Conservation (phyloP, 2,329 filamentous ascomycete species). For the Whalleya microplaca region DNA sequence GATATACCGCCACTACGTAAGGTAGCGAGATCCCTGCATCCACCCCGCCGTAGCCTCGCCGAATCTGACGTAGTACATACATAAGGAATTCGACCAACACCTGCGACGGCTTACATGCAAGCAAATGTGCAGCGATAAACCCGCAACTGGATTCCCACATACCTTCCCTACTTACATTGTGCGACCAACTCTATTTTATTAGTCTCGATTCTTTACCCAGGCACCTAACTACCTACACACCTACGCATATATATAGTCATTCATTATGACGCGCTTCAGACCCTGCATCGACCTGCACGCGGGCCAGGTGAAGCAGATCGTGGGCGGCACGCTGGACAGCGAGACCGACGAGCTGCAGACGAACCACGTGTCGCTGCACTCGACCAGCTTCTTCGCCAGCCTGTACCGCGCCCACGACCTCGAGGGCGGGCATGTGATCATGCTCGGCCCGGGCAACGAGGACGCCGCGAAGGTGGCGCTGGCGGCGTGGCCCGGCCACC, state of each 20-base stretch:
- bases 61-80: neutral
- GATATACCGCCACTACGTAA: no score
- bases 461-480: constrained; percentile 79
- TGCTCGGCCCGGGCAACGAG: constrained; percentile 89
- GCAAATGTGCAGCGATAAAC: no score
- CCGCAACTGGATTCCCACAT: no score
- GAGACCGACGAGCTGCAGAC: constrained; percentile 73
- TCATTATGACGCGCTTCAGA: constrained; percentile 88
- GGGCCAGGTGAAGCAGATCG: constrained; percentile 98
- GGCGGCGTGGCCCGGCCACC: constrained; percentile 72
- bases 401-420: constrained; percentile 79
- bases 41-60: constrained; percentile 30
- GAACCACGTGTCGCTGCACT: constrained; percentile 87
- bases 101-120: no score
- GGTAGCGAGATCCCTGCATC: constrained; percentile 5
- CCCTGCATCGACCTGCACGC: constrained; percentile 97
- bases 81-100: neutral
- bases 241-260: no score
- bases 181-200: neutral
- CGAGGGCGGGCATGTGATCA: constrained; percentile 88
- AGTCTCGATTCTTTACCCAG: no score
- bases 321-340: constrained; percentile 86
- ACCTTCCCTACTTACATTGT: neutral
- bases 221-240: no score
- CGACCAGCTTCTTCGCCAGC: constrained; percentile 77